Percentiles rank a stretch among this genome's conserved stretches.
Conservation (phyloP, 2,329 filamentous ascomycete species). For the Ascochyta viciae-villosae region DNA sequence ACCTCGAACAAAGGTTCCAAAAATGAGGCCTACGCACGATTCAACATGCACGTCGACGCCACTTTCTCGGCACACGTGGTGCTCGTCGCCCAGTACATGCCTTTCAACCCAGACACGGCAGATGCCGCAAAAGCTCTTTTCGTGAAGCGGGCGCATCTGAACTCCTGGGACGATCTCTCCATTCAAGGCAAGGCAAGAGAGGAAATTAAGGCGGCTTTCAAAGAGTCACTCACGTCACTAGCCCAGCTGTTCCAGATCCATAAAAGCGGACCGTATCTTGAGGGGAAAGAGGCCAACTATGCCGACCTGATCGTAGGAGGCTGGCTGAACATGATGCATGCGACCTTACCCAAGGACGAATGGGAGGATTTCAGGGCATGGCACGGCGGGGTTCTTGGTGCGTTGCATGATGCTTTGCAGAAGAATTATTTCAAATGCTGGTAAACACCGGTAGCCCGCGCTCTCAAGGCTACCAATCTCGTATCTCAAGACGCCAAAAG, state of each 20-base stretch:
- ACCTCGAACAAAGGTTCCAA: constrained; percentile 51
- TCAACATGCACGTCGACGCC: constrained; percentile 64
- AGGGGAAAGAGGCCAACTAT: constrained; percentile 57
- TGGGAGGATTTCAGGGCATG: constrained; percentile 58
- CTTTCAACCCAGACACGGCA: constrained; percentile 59
- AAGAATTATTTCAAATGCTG: constrained; percentile 28
- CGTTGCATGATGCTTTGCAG: constrained; percentile 55
- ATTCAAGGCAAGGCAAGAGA: constrained; percentile 50
- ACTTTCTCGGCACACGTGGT: constrained; percentile 58
- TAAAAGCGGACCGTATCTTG: constrained; percentile 56
- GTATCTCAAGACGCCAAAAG: too few relatives aligned
- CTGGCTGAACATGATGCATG: constrained; percentile 60
- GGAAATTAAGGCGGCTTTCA: constrained; percentile 52
- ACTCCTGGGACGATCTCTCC: constrained; percentile 54
- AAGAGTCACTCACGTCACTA: constrained; percentile 52
- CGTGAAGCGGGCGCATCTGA: constrained; percentile 53
- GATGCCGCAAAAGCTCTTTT: constrained; percentile 58
- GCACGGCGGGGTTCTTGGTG: constrained; percentile 61
- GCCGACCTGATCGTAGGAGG: constrained; percentile 65
- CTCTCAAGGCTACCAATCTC: too few relatives aligned
- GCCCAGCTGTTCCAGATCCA: constrained; percentile 52
- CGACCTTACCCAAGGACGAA: constrained; percentile 53
- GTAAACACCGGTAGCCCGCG: neutral
- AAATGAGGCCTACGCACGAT: constrained; percentile 42
- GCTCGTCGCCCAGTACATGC: constrained; percentile 54